Base-by-base conservation (phyloP, 169 alveolate genomes). In the Plasmodium knowlesi region DNA sequence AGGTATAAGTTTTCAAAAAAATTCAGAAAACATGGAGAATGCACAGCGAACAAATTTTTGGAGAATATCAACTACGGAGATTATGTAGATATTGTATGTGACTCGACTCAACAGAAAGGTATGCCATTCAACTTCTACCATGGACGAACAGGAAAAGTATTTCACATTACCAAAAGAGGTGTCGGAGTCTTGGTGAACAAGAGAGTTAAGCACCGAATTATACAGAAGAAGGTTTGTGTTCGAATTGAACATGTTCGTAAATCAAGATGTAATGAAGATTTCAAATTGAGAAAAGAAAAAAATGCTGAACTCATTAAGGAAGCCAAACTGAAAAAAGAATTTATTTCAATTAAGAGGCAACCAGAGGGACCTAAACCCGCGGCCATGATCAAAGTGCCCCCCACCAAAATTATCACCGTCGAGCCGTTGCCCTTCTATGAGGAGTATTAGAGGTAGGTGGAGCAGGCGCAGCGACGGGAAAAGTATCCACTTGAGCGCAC, bases 71-170 rank as follows among this genome's bases (percentile, higher is more conserved):
- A 98, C 95, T 97, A 98, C 16, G 99, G 99, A 5, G 99, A 99
- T 96, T 98, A 97, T 94, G 99, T 99, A 82, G 99, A 99, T 97
- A 98, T 99, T 83, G 97, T 98, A 30, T 98, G 98, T 92, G 99
- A 99, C 95, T 98, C 99, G 41, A 96, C 99, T 67, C 97, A 98
- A 88, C 99, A 99, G 97, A 98, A 98, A 96, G 99, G 99, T 39
- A 98, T 99, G 99, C 99, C 99, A 43, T 98, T 98, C 97, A 98
- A 98, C 61, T 98, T 96, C 96, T 99, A 99, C 97, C 99, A 99
- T 96, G 99, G 99, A 67, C 97, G 99, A 94, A 99, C 99, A 32
- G 99, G 99, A 43, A 97, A 97, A 84, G 99, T 99, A 73, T 99
- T 98, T 98, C 98, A 99, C 95, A 99, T 99, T 71, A 97, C 99